A percentile compares a stretch with the other conserved stretches of the same genome.
These are phyloP conservation scores for Plectosphaerella sp. DNA, from an alignment of 2,329 filamentous ascomycete genomes.

Conservation along the genomic window DNA sequence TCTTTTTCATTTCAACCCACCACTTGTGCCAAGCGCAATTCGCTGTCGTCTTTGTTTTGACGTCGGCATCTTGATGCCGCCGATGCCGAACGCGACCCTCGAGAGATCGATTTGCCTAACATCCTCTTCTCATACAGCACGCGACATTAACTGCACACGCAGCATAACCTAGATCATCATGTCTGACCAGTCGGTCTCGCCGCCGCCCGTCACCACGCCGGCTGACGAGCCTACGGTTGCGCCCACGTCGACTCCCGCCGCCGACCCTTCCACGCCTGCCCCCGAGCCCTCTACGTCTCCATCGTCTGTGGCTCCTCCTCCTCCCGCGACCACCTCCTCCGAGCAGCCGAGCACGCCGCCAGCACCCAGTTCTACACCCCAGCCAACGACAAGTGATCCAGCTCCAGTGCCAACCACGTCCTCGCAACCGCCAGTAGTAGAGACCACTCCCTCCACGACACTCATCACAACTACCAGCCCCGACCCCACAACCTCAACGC, in stretches of 20 bases:
- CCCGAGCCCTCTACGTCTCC: slow-evolving; percentile 9
- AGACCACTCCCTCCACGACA: slow-evolving; percentile 2
- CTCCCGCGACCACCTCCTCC: slow-evolving; percentile 5
- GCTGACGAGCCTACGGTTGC: slow-evolving; percentile 4
- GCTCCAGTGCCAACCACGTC: slow-evolving; percentile 7
- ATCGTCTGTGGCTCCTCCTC: slow-evolving; percentile 3
- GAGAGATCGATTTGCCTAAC: background rate
- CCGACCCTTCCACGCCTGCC: slow-evolving; percentile 4
- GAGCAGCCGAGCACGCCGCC: slow-evolving; percentile 1
- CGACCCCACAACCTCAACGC: slow-evolving; percentile 15
- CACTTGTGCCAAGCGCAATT: background rate
- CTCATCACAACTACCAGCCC: slow-evolving; percentile 5
- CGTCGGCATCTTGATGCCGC: no score
- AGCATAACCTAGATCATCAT: slow-evolving; percentile 24
- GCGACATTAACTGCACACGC: slow-evolving; percentile 15
- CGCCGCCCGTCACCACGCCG: slow-evolving; percentile 11
- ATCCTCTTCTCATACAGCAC: background rate
- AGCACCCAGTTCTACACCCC: slow-evolving; percentile 11
- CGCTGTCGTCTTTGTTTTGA: no score
- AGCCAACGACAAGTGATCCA: slow-evolving; percentile 5
- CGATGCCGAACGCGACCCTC: no score
- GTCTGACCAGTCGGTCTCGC: slow-evolving; percentile 22
- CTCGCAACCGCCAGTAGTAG: slow-evolving; percentile 4
- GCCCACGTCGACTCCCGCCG: slow-evolving; percentile 9
- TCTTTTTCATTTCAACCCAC: background rate